Evolutionary conservation across 1,284 basidiomycete genomes (phyloP).

Genomic region (Gomphus bonarii): DNA sequence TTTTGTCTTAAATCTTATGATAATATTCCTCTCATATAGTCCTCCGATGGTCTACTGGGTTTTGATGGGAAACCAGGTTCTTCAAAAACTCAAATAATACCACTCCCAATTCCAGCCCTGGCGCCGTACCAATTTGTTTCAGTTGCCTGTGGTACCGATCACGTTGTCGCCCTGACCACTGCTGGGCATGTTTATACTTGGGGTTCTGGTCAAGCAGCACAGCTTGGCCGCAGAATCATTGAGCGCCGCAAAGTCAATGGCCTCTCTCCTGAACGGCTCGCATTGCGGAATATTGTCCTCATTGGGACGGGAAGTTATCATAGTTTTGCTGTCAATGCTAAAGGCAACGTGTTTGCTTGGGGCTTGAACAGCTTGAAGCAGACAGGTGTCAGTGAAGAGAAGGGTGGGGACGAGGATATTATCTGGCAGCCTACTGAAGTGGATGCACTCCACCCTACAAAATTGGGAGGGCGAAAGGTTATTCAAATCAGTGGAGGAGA

Average conservation of each 20-base stretch:
- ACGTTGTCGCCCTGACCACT: slow-evolving; percentile 44
- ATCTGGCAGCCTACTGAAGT: slow-evolving; percentile 37
- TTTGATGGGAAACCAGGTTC: slow-evolving; percentile 34
- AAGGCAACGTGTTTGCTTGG: slow-evolving; percentile 47
- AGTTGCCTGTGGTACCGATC: slow-evolving; percentile 45
- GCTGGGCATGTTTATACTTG: slow-evolving; percentile 44
- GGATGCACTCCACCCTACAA: slow-evolving; percentile 30
- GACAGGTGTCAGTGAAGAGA: slow-evolving; percentile 32
- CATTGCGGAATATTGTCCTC: slow-evolving; percentile 37
- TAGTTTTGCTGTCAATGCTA: slow-evolving; percentile 43
- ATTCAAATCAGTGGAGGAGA: slow-evolving; percentile 33
- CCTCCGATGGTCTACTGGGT: slow-evolving; percentile 19
- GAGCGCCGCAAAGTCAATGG: slow-evolving; percentile 39
- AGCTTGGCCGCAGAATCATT: slow-evolving; percentile 41
- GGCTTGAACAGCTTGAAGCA: slow-evolving; percentile 48
- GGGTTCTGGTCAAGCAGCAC: slow-evolving; percentile 48
- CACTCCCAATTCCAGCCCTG: slow-evolving; percentile 28
- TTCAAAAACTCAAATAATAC: slow-evolving; percentile 28
- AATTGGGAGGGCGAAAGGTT: slow-evolving; percentile 34
- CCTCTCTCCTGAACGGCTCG: slow-evolving; percentile 39
- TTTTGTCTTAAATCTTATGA: slow-evolving; percentile 22
- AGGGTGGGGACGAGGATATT: slow-evolving; percentile 29
- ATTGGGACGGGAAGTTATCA: slow-evolving; percentile 45
- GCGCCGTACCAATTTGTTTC: slow-evolving; percentile 27
- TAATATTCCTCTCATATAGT: slow-evolving; percentile 37